A percentile compares a stretch with the other conserved stretches of the same genome.
Conservation (phyloP, 2,329 filamentous ascomycete species). For the Colletotrichum godetiae region DNA sequence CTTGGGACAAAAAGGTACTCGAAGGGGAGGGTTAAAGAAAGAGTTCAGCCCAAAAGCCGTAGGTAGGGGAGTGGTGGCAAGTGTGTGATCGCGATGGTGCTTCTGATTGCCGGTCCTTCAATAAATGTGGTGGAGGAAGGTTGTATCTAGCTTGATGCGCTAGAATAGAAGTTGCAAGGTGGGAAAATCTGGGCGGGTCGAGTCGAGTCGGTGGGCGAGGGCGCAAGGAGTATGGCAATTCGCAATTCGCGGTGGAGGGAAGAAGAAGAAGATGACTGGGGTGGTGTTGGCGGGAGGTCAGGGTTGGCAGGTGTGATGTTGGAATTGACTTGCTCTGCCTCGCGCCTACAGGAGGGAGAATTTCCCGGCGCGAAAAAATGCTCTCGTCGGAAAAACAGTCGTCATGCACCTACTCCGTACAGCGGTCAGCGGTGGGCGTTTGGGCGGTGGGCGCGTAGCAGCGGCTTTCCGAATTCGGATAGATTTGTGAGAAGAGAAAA, state of each 20-base stretch:
- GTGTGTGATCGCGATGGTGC: not conserved
- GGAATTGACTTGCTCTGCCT: constrained; percentile 9
- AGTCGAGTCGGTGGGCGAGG: constrained; percentile 4
- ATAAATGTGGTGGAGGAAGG: not conserved
- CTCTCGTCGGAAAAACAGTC: constrained; percentile 20
- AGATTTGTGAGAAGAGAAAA: not conserved
- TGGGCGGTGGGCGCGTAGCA: not conserved
- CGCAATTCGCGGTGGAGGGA: constrained; percentile 9
- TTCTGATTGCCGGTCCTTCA: not conserved
- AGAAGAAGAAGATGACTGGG: not conserved
- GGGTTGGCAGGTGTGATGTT: constrained; percentile 11
- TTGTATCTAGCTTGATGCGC: not conserved
- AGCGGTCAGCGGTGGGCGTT: not conserved
- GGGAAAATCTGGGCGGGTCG: not conserved
- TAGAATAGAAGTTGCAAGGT: constrained; percentile 13
- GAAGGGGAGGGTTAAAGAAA: not conserved
- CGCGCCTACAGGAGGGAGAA: constrained; percentile 13
- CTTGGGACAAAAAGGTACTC: not conserved
- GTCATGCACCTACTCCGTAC: constrained; percentile 17
- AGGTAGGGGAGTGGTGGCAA: not conserved
- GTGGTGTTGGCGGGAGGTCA: constrained; percentile 11
- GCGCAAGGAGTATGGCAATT: constrained; percentile 28
- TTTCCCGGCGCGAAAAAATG: constrained; percentile 27
- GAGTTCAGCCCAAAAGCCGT: not conserved
- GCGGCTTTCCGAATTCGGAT: constrained; percentile 16